Evolutionary conservation across 805 yeast species (phyloP), one percentile per base, ranked within the genome.

Genomic region (Kodamaea sagamina): DNA sequence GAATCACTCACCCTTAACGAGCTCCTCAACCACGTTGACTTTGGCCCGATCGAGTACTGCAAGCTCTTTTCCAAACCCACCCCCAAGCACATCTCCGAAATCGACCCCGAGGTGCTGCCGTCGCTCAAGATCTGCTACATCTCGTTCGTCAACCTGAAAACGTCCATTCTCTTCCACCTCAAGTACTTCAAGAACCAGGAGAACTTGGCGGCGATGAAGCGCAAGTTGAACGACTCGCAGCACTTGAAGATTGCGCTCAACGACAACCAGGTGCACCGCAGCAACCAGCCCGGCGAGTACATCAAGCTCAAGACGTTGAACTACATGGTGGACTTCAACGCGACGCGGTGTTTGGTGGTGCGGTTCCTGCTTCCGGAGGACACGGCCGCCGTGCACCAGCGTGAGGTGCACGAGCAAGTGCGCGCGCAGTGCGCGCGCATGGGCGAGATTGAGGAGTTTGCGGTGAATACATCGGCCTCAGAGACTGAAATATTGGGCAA

Each of bases 11-110:
- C 60, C 1, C 47, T 69, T 22, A 50, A 55, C 9, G 63, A 67
- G 15, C 57, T 77, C 12, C 57, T 79, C 32, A 71, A 77, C 36
- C 59, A 65, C 24, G 68, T 82, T 7, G 77, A 76, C 32, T 71
- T 58, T 55, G 87, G 86, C 3, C 85, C 87, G 0, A 71, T 84
- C 26, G 89, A 84, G 57, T 77, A 77, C 51, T 71, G 80, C 47
- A 71, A 73, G 42, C 56, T 77, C 44, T 58, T 69, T 44, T 53
- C 63, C 12, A 61, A 53, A 29, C 57, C 60, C 10, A 57, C 67
- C 6, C 63, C 65, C 7, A 44, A 36, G 24, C 45, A 47, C 17
- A 28, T 49, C 4, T 18, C 39, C 22, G 48, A 44, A 6, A 16
- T 19, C 10, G 49, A 49, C 21, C 47, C 50, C 3, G 22, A 18